Evolutionary conservation across 495 filamentous ascomycete species (phyloP).

Genomic region (Podospora comata): DNA sequence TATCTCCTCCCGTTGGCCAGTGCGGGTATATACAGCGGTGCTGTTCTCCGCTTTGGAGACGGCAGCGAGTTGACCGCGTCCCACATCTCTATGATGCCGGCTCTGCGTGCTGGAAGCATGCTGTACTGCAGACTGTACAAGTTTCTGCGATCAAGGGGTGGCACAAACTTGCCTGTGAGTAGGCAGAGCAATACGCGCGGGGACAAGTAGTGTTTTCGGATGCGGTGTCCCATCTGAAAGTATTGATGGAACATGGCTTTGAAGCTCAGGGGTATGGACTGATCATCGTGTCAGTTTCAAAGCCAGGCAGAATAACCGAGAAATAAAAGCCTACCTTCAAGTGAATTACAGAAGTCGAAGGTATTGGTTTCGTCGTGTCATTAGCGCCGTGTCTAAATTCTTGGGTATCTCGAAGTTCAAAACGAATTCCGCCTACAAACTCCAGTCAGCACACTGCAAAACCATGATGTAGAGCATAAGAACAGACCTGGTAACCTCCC

Average conservation of each 20-base stretch:
- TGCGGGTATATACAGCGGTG: constrained; percentile 24
- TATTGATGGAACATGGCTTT: constrained; percentile 94
- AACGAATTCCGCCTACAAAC: constrained; percentile 72
- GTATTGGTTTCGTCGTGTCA: constrained; percentile 28
- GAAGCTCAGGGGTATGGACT: constrained; percentile 89
- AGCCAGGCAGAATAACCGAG: not conserved
- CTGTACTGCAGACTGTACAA: constrained; percentile 97
- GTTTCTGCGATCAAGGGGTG: constrained; percentile 88
- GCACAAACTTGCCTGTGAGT: constrained; percentile 81
- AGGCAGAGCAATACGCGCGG: constrained; percentile 83
- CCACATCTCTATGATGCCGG: constrained; percentile 84
- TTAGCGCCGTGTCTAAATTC: constrained; percentile 42
- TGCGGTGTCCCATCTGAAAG: constrained; percentile 86
- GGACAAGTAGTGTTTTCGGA: constrained; percentile 92
- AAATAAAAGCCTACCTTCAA: constrained; percentile 58
- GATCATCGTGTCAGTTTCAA: constrained; percentile 18
- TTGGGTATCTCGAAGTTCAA: constrained; percentile 79
- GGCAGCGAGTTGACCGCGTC: constrained; percentile 58
- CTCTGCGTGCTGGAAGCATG: constrained; percentile 84
- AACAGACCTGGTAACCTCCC: constrained; percentile 74
- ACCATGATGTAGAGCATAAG: not conserved
- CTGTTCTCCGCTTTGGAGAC: constrained; percentile 36
- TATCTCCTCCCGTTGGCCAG: constrained; percentile 25
- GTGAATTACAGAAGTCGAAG: constrained; percentile 70
- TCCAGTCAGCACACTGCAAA: not conserved